Evolutionary conservation across 2,329 filamentous ascomycete genomes (phyloP).

Genomic region (Raffaelea deltoideospora): DNA sequence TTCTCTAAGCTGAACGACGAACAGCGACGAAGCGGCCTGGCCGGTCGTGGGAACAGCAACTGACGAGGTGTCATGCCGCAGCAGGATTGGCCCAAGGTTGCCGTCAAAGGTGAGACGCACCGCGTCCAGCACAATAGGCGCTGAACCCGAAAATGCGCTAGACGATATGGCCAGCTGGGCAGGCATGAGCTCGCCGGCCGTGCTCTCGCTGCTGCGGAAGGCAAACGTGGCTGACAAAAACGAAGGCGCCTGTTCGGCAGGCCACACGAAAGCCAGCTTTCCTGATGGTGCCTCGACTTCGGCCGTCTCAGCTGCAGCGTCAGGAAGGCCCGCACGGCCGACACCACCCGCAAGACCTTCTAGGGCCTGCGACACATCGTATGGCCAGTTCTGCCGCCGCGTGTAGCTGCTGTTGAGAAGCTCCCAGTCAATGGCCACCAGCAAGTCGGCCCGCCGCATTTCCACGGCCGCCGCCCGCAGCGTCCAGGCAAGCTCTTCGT

Average conservation of each 20-base stretch:
- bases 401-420: conserved; percentile 43
- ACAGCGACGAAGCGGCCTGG: neutral
- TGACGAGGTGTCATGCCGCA: conserved; percentile 25
- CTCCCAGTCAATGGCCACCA: conserved; percentile 51
- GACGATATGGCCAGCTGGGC: conserved; percentile 45
- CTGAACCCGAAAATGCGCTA: conserved; percentile 34
- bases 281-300: too few relatives aligned
- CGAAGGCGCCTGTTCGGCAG: conserved; percentile 8
- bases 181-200: conserved; percentile 42
- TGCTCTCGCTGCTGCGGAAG: conserved; percentile 42
- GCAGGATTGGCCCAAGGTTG: conserved; percentile 36
- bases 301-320: too few relatives aligned
- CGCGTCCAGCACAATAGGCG: conserved; percentile 34
- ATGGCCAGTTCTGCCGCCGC: conserved; percentile 40
- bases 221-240: conserved; percentile 28
- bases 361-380: conserved; percentile 43
- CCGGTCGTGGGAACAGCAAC: neutral
- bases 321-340: too few relatives aligned
- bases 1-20: conserved; percentile 8
- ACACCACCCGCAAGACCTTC: conserved; percentile 27
- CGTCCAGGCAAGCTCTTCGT: conserved; percentile 47
- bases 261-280: too few relatives aligned
- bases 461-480: conserved; percentile 40
- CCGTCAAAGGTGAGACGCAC: conserved; percentile 42
- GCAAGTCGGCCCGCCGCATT: conserved; percentile 35